Evolutionary conservation across 176 grass and related monocot species (phyloP), one percentile per base, ranked within the genome.

Genomic region (Eleusine indica): DNA sequence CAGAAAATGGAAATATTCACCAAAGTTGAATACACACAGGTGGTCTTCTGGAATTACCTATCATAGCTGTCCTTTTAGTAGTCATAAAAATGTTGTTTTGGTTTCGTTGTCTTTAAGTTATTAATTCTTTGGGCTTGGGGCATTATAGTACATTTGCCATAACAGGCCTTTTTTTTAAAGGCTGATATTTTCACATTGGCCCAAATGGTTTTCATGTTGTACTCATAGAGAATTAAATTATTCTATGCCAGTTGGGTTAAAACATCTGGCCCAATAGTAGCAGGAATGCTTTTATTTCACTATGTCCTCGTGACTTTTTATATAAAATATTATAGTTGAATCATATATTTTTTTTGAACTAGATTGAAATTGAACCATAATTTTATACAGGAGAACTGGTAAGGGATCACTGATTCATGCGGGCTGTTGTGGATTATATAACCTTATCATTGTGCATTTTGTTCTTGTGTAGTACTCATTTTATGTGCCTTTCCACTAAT

Each of bases 1-100:
- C 93, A 99, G 76, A 99, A 99, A 91, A 95, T 99, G 93, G 96
- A 99, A 85, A 99, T 99, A 86, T 99, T 99, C 81, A 99, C 93
- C 73, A 99, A 99, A 96, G 87, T 99, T 78, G 89, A 99, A 83
- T 91, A 99, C 75, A 99, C 96, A 84, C 96, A 99, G 93, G 96
- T 91, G 78, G 65, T 77, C 18, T 63, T 43, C 28, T 82, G 42
- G 44, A 61, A 79, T 61, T 79, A 51, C 41, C 2, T 67, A 68
- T 79, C 62, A 70, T 43, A 44, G 51, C 72, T 82, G 18, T 19
- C 29, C 25, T 74, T 86, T 67, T 74, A 75, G 32, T 73, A 78
- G 41, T 51, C 51, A 60, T 56, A 82, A 71, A 66, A 69, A 28
- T 81, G 30, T 57, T 9, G 2, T 77, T 71, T 86, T 86, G 43